These are phyloP conservation scores for Tolypocladium tundrense DNA, from an alignment of 2,329 filamentous ascomycete genomes.

Conservation along the genomic window DNA sequence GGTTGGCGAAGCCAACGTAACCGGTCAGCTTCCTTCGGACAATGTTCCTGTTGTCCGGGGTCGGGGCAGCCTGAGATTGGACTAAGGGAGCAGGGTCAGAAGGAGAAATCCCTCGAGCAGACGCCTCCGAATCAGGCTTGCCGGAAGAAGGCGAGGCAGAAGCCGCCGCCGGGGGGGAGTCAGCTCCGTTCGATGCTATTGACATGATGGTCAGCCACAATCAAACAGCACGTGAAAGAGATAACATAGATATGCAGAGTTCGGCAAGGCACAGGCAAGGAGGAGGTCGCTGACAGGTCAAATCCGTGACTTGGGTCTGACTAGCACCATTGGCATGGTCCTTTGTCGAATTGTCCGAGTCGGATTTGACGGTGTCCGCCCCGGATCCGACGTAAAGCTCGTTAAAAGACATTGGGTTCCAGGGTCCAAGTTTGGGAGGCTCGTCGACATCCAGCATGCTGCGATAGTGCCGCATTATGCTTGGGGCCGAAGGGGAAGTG, in stretches of 20 bases:
- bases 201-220: constrained; percentile 6
- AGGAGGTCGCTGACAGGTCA: constrained; percentile 25
- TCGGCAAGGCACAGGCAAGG: constrained; percentile 8
- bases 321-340: background rate
- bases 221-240: background rate
- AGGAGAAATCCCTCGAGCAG: constrained; percentile 19
- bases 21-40: constrained; percentile 96
- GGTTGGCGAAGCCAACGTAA: constrained; percentile 96
- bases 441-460: constrained; percentile 46
- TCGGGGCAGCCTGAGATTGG: constrained; percentile 30
- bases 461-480: constrained; percentile 26
- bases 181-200: constrained; percentile 36
- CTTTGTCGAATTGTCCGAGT: constrained; percentile 1
- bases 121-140: constrained; percentile 20
- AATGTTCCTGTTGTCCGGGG: constrained; percentile 79
- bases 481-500: constrained; percentile 4
- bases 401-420: constrained; percentile 34
- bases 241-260: constrained; percentile 1
- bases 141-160: constrained; percentile 30
- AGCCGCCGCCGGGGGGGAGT: constrained; percentile 31
- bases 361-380: constrained; percentile 11
- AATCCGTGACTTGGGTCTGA: constrained; percentile 3
- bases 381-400: constrained; percentile 28
- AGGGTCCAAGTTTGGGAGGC: constrained; percentile 32
- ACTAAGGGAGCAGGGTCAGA: constrained; percentile 24